phyloP scores from a whole-genome alignment of 768 basidiomycete genomes.

The Antrodiella citrinella region DNA sequence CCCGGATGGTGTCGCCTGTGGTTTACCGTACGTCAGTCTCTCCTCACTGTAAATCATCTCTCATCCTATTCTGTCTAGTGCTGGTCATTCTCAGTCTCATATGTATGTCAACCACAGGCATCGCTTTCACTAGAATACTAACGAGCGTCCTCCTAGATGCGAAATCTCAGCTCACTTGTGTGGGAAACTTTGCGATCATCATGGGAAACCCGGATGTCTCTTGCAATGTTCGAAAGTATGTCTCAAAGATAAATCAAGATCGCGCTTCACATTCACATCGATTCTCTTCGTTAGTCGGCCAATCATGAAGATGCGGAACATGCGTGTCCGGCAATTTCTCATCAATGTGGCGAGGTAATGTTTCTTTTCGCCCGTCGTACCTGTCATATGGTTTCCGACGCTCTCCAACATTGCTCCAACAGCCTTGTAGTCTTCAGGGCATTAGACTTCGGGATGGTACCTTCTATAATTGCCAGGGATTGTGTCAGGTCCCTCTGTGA shows the following conservation, averaged over 20 bases:
- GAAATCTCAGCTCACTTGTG: slow-evolving; percentile 43
- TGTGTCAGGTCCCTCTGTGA: slow-evolving; percentile 37
- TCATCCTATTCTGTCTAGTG: slow-evolving; percentile 27
- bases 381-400: background rate
- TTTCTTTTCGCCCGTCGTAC: no score
- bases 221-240: slow-evolving; percentile 44
- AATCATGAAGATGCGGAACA: slow-evolving; percentile 43
- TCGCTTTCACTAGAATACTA: background rate
- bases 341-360: slow-evolving; percentile 51
- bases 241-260: no score
- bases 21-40: slow-evolving; percentile 34
- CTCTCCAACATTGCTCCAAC: background rate
- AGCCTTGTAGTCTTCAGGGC: slow-evolving; percentile 36
- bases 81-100: slow-evolving; percentile 49
- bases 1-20: slow-evolving; percentile 29
- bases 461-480: slow-evolving; percentile 32
- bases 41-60: background rate
- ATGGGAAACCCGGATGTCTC: slow-evolving; percentile 42
- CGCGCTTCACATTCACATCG: no score
- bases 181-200: slow-evolving; percentile 40
- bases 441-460: slow-evolving; percentile 23
- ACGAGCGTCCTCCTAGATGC: slow-evolving; percentile 33
- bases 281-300: no score
- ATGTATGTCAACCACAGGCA: slow-evolving; percentile 27
- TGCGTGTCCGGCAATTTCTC: slow-evolving; percentile 42